Conservation (phyloP, 441 rosid species). For the Rhodomyrtus psidioides region DNA sequence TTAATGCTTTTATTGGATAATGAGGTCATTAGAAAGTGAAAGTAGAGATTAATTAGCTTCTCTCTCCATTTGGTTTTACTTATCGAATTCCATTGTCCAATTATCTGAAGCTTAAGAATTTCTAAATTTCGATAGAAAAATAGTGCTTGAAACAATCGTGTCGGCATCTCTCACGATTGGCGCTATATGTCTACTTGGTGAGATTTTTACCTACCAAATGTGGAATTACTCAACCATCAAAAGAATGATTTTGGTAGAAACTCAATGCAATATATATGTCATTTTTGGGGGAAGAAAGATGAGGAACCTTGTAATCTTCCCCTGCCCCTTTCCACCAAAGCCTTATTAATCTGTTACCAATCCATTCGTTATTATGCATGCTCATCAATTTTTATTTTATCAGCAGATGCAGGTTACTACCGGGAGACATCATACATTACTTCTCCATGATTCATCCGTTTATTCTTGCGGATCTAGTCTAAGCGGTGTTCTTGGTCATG, state of each 20-base stretch:
- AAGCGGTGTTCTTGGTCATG: conserved; percentile 91
- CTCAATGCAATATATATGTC: background rate
- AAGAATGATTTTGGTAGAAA: background rate
- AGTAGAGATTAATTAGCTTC: background rate
- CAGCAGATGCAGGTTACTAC: conserved; percentile 93
- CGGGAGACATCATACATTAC: conserved; percentile 84
- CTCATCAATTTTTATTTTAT: conserved; percentile 5
- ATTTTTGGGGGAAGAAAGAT: background rate
- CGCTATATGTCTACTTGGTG: background rate
- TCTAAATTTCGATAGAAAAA: background rate
- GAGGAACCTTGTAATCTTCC: background rate
- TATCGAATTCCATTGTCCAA: background rate
- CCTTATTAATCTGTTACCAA: background rate
- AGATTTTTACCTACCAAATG: background rate
- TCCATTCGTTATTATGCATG: background rate
- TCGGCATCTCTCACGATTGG: background rate
- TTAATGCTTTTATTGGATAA: background rate
- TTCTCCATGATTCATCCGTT: conserved; percentile 74
- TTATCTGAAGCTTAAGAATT: background rate
- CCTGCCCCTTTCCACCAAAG: background rate
- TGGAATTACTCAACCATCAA: background rate
- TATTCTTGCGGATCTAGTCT: conserved; percentile 89
- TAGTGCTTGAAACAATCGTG: background rate
- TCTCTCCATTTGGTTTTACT: background rate
- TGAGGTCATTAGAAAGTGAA: background rate